Evolutionary conservation across 2,329 filamentous ascomycete species (phyloP).

Genomic region (Clathrospora elynae): DNA sequence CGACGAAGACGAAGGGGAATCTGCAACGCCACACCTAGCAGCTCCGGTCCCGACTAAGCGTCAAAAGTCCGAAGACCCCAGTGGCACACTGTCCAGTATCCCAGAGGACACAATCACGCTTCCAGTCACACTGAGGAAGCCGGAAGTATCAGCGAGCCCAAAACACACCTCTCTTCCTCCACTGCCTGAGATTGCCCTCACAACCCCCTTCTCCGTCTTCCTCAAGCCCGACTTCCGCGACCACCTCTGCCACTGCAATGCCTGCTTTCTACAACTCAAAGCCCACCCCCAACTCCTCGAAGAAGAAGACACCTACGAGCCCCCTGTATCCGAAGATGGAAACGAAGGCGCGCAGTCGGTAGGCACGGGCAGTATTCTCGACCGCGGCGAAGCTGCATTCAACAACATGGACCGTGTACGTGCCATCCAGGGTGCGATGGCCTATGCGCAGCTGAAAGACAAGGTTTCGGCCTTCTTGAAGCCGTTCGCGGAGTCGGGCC

Average conservation of each 20-base stretch:
- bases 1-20: constrained; percentile 45
- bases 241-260: constrained; percentile 77
- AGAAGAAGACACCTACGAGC: constrained; percentile 93
- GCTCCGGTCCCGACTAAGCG: constrained; percentile 37
- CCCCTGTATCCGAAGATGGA: constrained; percentile 70
- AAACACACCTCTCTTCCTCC: constrained; percentile 66
- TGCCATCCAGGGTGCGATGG: constrained; percentile 95
- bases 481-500: constrained; percentile 89
- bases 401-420: constrained; percentile 89
- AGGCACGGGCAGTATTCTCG: constrained; percentile 81
- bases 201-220: constrained; percentile 77
- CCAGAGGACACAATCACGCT: constrained; percentile 31
- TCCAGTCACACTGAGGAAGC: constrained; percentile 38
- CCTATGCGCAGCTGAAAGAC: constrained; percentile 94
- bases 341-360: constrained; percentile 62
- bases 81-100: constrained; percentile 43
- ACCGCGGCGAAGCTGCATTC: constrained; percentile 89
- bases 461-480: constrained; percentile 94
- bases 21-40: constrained; percentile 17
- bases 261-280: constrained; percentile 77
- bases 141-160: constrained; percentile 51
- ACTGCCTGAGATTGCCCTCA: constrained; percentile 57
- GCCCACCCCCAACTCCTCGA: constrained; percentile 82
- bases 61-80: constrained; percentile 44
- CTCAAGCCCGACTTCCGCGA: constrained; percentile 78